phyloP scores from a whole-genome alignment of 164 flowering plant genomes.

The Vitis rupestris region DNA sequence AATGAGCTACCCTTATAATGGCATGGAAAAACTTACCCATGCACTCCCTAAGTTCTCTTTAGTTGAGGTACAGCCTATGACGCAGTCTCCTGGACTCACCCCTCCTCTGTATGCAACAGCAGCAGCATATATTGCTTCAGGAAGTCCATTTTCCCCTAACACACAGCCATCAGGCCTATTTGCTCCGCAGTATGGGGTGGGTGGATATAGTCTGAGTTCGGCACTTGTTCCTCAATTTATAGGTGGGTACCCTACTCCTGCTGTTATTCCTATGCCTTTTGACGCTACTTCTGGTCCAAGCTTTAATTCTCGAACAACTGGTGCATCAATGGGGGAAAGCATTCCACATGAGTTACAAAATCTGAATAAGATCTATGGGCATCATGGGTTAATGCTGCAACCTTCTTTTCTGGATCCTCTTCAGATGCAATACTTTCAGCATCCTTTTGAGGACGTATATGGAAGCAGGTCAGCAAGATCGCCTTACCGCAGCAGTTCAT shows the following conservation, averaged over 20 bases:
- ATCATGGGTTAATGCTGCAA: constrained; percentile 50
- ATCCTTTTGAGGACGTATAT: constrained; percentile 46
- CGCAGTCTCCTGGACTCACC: constrained; percentile 52
- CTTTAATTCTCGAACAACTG: constrained; percentile 35
- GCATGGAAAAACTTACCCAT: constrained; percentile 33
- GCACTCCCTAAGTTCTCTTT: constrained; percentile 35
- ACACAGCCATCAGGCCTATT: constrained; percentile 51
- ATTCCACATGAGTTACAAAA: constrained; percentile 48
- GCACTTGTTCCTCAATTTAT: constrained; percentile 53
- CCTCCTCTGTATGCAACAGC: constrained; percentile 66
- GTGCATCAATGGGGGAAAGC: constrained; percentile 35
- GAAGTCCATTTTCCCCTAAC: constrained; percentile 56
- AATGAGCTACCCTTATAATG: constrained; percentile 19
- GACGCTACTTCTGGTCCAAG: constrained; percentile 43
- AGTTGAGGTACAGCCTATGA: constrained; percentile 43
- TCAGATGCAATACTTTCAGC: constrained; percentile 62
- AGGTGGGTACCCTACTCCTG: constrained; percentile 57
- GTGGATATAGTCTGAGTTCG: constrained; percentile 60
- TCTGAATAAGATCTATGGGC: constrained; percentile 58
- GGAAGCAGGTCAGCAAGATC: background rate
- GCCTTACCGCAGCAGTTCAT: too few species aligned
- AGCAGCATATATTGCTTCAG: constrained; percentile 65
- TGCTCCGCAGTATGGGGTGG: constrained; percentile 57
- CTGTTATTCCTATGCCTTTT: constrained; percentile 49
- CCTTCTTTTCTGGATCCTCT: constrained; percentile 60